A percentile compares a stretch with the other conserved stretches of the same genome.
These are phyloP conservation scores for Tolypocladium ovalisporum DNA, from an alignment of 2,329 filamentous ascomycete species.

Conservation along the genomic window DNA sequence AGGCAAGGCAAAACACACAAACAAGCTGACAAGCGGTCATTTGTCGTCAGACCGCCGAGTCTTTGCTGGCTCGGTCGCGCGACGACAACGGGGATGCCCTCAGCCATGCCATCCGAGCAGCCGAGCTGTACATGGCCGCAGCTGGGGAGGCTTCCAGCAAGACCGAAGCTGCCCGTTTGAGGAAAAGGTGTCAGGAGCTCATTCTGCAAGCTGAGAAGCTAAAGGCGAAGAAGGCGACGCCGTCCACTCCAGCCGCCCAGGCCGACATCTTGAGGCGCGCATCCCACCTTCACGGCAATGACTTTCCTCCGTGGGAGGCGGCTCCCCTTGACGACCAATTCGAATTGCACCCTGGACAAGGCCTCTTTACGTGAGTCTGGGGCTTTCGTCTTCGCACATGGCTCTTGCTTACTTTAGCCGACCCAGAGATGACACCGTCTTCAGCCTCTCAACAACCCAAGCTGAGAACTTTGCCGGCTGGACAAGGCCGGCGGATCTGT, in stretches of 20 bases:
- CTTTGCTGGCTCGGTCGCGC: conserved; percentile 20
- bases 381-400: neutral
- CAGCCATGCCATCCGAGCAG: conserved; percentile 62
- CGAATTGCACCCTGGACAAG: conserved; percentile 31
- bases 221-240: conserved; percentile 34
- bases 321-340: conserved; percentile 55
- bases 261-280: conserved; percentile 54
- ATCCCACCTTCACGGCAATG: conserved; percentile 70
- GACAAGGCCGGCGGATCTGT: conserved; percentile 63
- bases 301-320: conserved; percentile 76
- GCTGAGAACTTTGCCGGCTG: conserved; percentile 69
- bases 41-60: conserved; percentile 23
- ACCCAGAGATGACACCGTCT: conserved; percentile 49
- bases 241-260: neutral
- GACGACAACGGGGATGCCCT: conserved; percentile 46
- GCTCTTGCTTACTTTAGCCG: neutral
- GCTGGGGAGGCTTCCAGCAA: conserved; percentile 48
- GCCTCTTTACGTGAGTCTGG: conserved; percentile 50
- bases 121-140: conserved; percentile 74
- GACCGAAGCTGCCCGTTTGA: conserved; percentile 56
- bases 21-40: conserved; percentile 1
- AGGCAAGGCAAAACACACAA: neutral
- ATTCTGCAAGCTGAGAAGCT: conserved; percentile 65
- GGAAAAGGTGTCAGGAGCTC: conserved; percentile 57
- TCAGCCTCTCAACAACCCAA: conserved; percentile 67